These are phyloP conservation scores for Mortierella sp. DNA, from an alignment of 371 early-diverging fungal species.

Conservation along the genomic window DNA sequence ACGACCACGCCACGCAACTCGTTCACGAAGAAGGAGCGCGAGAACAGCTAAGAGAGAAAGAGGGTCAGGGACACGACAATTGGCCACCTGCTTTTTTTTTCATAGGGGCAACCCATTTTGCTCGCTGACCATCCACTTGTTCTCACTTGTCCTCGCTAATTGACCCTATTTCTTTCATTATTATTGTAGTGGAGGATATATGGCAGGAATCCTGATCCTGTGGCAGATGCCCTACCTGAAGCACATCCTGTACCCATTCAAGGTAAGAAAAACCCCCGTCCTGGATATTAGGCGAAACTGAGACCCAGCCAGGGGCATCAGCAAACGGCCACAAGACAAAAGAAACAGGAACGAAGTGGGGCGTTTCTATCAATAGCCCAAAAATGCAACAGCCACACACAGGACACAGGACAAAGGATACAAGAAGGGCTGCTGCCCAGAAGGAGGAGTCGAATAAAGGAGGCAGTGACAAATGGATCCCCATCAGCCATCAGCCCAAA, in stretches of 20 bases:
- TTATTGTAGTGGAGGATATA: slow-evolving; percentile 67
- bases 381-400: slow-evolving; percentile 11
- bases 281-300: neutral
- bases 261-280: slow-evolving; percentile 60
- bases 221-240: slow-evolving; percentile 92
- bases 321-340: neutral
- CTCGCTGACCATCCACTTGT: neutral
- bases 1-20: too few relatives aligned
- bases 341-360: neutral
- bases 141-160: neutral
- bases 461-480: neutral
- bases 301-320: neutral
- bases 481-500: neutral
- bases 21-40: too few relatives aligned
- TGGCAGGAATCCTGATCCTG: slow-evolving; percentile 78
- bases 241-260: slow-evolving; percentile 91
- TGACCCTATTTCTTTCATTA: neutral
- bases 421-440: neutral
- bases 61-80: too few relatives aligned
- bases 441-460: neutral
- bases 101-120: neutral
- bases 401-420: neutral
- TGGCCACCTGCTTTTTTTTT: too few relatives aligned
- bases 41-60: too few relatives aligned
- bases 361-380: slow-evolving; percentile 6